Evolutionary conservation across 805 yeast species (phyloP).

Genomic region (Cyberlindnera maritima): DNA sequence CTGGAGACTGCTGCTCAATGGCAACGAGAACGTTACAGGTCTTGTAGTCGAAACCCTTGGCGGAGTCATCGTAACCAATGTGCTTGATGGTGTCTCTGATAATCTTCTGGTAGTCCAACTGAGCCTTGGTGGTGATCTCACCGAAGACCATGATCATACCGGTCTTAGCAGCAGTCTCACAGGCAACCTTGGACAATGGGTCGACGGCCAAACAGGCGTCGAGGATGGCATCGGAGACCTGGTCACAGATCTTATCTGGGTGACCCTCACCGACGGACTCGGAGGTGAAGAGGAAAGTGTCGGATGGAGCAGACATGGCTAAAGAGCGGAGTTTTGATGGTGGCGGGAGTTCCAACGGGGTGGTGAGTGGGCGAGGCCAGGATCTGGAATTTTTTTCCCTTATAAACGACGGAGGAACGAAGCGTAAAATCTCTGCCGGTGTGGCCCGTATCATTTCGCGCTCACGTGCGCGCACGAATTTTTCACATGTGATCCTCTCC

Average conservation of each 20-base stretch:
- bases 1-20: slow-evolving; percentile 98
- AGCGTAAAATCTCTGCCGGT: not conserved
- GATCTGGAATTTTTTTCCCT: slow-evolving; percentile 1
- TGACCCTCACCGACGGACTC: slow-evolving; percentile 95
- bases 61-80: slow-evolving; percentile 95
- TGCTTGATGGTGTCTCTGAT: slow-evolving; percentile 98
- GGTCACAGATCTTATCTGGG: slow-evolving; percentile 97
- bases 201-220: slow-evolving; percentile 96
- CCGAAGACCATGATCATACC: slow-evolving; percentile 99
- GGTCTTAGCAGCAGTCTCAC: slow-evolving; percentile 99
- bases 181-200: slow-evolving; percentile 97
- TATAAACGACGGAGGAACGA: slow-evolving; percentile 3
- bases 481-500: slow-evolving; percentile 1
- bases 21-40: slow-evolving; percentile 99
- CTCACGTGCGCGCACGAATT: slow-evolving; percentile 4
- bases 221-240: slow-evolving; percentile 95
- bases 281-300: slow-evolving; percentile 68
- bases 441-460: not conserved
- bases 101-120: slow-evolving; percentile 93
- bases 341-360: not conserved
- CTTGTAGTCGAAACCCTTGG: slow-evolving; percentile 97
- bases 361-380: not conserved
- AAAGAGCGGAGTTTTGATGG: not conserved
- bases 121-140: slow-evolving; percentile 97
- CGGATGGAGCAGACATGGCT: slow-evolving; percentile 28